A percentile compares a stretch with the other conserved stretches of the same genome.
Conservation (phyloP, 164 flowering plant genomes). For the Sedum album region DNA sequence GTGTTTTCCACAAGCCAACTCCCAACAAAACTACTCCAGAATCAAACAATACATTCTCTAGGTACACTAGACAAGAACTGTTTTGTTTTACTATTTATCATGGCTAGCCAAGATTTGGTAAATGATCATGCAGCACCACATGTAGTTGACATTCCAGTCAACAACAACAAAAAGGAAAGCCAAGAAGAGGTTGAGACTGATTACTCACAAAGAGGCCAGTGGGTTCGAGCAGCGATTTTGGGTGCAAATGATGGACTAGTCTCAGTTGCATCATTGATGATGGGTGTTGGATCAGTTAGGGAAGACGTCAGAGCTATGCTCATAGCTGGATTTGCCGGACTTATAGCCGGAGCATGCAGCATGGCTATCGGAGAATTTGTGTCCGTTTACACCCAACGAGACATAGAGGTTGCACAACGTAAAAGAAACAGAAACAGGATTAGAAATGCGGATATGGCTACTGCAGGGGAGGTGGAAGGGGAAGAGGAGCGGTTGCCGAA, state of each 20-base stretch:
- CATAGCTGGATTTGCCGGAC: constrained; percentile 11
- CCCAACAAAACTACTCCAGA: too few relatives aligned
- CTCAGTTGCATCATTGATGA: constrained; percentile 8
- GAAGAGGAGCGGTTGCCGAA: constrained; percentile 6
- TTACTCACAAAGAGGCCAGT: too few relatives aligned
- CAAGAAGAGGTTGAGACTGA: neutral
- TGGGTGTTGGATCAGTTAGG: constrained; percentile 12
- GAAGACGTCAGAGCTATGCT: constrained; percentile 10
- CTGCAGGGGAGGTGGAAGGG: neutral
- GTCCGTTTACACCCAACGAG: constrained; percentile 12
- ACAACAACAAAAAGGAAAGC: neutral
- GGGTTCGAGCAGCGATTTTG: too few relatives aligned
- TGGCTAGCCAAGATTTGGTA: too few relatives aligned
- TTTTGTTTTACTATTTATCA: too few relatives aligned
- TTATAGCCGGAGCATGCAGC: constrained; percentile 12
- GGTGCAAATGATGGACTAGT: too few relatives aligned
- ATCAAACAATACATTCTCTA: too few relatives aligned
- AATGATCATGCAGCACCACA: too few relatives aligned
- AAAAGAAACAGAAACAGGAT: neutral
- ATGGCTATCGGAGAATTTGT: constrained; percentile 16
- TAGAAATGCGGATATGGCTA: too few relatives aligned
- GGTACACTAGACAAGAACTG: too few relatives aligned
- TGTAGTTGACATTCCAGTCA: too few relatives aligned
- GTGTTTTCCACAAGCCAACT: too few relatives aligned
- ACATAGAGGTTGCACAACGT: constrained; percentile 9